Conservation (phyloP, 2,329 filamentous ascomycete genomes). For the Nannizziopsis arthrosporioides region DNA sequence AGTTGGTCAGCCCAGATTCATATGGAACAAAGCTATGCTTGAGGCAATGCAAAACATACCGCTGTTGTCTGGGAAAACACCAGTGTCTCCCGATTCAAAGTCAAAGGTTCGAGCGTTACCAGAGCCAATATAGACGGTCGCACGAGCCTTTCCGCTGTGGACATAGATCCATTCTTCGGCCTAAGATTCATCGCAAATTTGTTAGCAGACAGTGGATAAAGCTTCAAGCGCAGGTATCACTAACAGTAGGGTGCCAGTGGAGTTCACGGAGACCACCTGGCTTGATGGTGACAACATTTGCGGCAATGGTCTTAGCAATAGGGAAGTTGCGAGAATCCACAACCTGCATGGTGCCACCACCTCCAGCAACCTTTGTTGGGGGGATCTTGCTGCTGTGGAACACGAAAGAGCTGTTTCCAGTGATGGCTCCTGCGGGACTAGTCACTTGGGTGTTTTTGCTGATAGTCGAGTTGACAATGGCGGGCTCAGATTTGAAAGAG, state of each 20-base stretch:
- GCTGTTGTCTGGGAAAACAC: constrained; percentile 54
- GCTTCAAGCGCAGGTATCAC: constrained; percentile 15
- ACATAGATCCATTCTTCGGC: constrained; percentile 63
- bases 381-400: constrained; percentile 48
- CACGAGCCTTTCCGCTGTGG: constrained; percentile 49
- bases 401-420: constrained; percentile 50
- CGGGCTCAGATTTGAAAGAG: constrained; percentile 47
- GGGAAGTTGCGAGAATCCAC: constrained; percentile 59
- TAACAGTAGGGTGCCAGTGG: constrained; percentile 58
- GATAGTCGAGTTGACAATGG: constrained; percentile 49
- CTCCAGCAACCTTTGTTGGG: constrained; percentile 47
- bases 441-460: constrained; percentile 37
- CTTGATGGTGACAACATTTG: constrained; percentile 52
- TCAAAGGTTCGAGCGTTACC: constrained; percentile 54
- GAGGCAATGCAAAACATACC: constrained; percentile 22
- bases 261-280: constrained; percentile 53
- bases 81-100: constrained; percentile 55
- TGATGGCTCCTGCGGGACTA: constrained; percentile 39
- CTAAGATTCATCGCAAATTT: constrained; percentile 25
- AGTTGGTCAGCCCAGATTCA: not conserved
- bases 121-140: constrained; percentile 54
- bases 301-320: constrained; percentile 52
- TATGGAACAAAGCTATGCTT: not conserved
- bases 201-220: not conserved
- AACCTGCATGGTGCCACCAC: constrained; percentile 51